Percentiles rank a stretch among this genome's conserved stretches.
Conservation (phyloP, 495 filamentous ascomycete genomes). For the Aspergillus panamensis region DNA sequence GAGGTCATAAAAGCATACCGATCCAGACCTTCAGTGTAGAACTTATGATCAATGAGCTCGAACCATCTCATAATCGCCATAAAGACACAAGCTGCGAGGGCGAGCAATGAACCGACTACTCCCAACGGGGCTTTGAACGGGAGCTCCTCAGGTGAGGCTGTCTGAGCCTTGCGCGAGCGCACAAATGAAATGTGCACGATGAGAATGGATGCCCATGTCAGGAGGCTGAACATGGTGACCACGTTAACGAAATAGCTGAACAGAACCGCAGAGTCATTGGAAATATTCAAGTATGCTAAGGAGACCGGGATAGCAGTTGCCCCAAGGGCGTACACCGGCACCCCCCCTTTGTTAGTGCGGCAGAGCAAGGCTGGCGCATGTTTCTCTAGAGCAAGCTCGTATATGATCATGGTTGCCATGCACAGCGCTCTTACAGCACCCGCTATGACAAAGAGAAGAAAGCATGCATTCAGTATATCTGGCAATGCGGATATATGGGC, state of each 20-base stretch:
- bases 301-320: constrained; percentile 55
- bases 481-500: constrained; percentile 51
- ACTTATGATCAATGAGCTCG: constrained; percentile 52
- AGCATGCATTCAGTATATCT: constrained; percentile 57
- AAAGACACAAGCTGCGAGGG: constrained; percentile 62
- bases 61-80: constrained; percentile 72
- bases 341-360: constrained; percentile 62
- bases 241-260: constrained; percentile 79
- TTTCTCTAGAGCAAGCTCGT: constrained; percentile 65
- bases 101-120: constrained; percentile 59
- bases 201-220: constrained; percentile 70
- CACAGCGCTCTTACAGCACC: constrained; percentile 63
- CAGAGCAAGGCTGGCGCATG: constrained; percentile 68
- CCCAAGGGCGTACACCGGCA: constrained; percentile 66
- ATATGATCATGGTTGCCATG: constrained; percentile 69
- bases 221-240: constrained; percentile 69
- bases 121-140: constrained; percentile 73
- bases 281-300: constrained; percentile 72
- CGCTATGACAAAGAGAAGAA: constrained; percentile 72
- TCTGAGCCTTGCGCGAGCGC: constrained; percentile 64
- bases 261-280: constrained; percentile 55
- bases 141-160: constrained; percentile 56
- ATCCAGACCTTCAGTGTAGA: constrained; percentile 45
- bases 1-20: constrained; percentile 69
- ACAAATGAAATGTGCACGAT: constrained; percentile 76